A percentile compares a stretch with the other conserved stretches of the same genome.
Conservation (phyloP, 805 yeast species). For the Pichia ethanolica region DNA sequence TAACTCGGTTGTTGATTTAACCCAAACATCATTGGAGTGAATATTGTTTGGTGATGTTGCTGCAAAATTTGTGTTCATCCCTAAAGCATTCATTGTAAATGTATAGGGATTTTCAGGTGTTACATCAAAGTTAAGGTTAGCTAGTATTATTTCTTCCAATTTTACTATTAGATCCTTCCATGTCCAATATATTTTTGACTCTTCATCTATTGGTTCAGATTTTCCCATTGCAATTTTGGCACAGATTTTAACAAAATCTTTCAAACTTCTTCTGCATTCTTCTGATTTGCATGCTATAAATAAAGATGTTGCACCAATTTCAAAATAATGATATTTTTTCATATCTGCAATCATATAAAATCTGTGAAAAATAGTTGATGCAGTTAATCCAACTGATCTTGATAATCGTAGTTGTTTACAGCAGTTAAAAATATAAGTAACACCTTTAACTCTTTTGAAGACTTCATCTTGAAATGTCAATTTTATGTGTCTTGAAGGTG, state of each 20-base stretch:
- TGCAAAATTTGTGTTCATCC: conserved; percentile 14
- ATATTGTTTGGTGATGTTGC: neutral
- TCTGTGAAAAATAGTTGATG: conserved; percentile 41
- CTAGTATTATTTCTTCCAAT: conserved; percentile 39
- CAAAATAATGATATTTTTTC: conserved; percentile 38
- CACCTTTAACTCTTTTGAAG: conserved; percentile 39
- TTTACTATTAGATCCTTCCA: conserved; percentile 42
- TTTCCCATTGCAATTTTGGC: conserved; percentile 39
- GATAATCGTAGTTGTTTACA: conserved; percentile 39
- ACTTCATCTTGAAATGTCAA: conserved; percentile 33
- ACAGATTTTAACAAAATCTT: conserved; percentile 43
- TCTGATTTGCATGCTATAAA: conserved; percentile 49
- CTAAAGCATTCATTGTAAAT: conserved; percentile 18
- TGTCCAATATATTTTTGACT: conserved; percentile 40
- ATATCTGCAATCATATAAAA: conserved; percentile 43
- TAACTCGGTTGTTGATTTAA: conserved; percentile 10
- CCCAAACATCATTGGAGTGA: conserved; percentile 9
- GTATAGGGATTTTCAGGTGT: conserved; percentile 35
- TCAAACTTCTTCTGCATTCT: conserved; percentile 40
- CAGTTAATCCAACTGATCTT: conserved; percentile 40
- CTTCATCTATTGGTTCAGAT: conserved; percentile 35
- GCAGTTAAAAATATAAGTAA: conserved; percentile 37
- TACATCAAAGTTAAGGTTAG: conserved; percentile 42
- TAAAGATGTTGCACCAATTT: conserved; percentile 42
- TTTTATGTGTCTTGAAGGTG: conserved; percentile 30